Conservation (phyloP, 441 rosid species). For the Sinapis alba region DNA sequence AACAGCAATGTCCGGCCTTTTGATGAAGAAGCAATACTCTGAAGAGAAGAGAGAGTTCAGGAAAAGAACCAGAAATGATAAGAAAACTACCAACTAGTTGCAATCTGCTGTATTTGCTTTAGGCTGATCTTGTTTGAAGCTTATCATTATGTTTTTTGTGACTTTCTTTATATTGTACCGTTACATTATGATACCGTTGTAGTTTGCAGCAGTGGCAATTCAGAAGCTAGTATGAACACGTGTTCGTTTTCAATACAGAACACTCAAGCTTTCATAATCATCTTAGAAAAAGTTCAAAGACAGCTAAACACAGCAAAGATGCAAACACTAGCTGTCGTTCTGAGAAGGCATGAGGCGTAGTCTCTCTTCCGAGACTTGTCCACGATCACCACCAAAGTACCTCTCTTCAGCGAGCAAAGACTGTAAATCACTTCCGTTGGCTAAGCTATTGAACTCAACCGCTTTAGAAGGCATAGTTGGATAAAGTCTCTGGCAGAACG, state of each 20-base stretch:
- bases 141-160: not conserved
- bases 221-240: not conserved
- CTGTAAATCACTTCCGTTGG: constrained; percentile 88
- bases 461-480: constrained; percentile 94
- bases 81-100: constrained; percentile 49
- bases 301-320: not conserved
- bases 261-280: not conserved
- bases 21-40: constrained; percentile 90
- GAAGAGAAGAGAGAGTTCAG: constrained; percentile 72
- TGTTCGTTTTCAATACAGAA: not conserved
- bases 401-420: constrained; percentile 81
- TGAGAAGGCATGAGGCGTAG: constrained; percentile 75
- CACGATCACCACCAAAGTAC: constrained; percentile 44
- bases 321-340: constrained; percentile 44
- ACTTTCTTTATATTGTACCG: not conserved
- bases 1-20: constrained; percentile 70
- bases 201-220: not conserved
- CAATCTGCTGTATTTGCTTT: not conserved
- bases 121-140: not conserved
- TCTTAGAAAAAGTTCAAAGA: not conserved
- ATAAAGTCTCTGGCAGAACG: constrained; percentile 88
- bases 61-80: constrained; percentile 86
- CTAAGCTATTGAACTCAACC: constrained; percentile 94
- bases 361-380: constrained; percentile 49
- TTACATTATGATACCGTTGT: not conserved